Evolutionary conservation across 169 alveolate species (phyloP).

Genomic region (Eimeria falciformis): DNA sequence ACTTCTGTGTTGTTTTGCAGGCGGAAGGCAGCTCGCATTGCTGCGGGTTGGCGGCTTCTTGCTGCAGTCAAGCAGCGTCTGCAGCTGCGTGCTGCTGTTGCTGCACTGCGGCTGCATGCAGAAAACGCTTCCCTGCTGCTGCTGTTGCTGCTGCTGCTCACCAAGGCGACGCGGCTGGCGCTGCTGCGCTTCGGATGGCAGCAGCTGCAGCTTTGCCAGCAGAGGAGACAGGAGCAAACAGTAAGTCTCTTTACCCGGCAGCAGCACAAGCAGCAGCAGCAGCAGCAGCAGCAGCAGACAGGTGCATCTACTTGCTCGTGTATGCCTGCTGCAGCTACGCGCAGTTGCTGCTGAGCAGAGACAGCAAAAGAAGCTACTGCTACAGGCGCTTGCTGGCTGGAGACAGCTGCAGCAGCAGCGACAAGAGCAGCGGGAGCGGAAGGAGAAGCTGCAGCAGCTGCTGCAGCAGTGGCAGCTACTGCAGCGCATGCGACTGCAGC

Average conservation of each 20-base stretch:
- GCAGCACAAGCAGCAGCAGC: slow-evolving; percentile 38
- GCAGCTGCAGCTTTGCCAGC: slow-evolving; percentile 38
- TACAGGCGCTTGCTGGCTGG: slow-evolving; percentile 28
- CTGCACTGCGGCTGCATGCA: slow-evolving; percentile 61
- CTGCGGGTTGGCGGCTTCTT: slow-evolving; percentile 19
- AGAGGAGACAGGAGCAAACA: slow-evolving; percentile 38
- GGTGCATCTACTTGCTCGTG: background rate
- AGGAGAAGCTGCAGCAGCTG: slow-evolving; percentile 26
- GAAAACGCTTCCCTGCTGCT: slow-evolving; percentile 23
- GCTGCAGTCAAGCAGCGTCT: slow-evolving; percentile 48
- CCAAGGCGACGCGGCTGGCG: slow-evolving; percentile 24
- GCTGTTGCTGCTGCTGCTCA: slow-evolving; percentile 57
- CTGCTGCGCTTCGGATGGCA: slow-evolving; percentile 56
- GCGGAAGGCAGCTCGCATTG: slow-evolving; percentile 20
- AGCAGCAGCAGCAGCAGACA: slow-evolving; percentile 20
- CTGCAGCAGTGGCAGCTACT: slow-evolving; percentile 43
- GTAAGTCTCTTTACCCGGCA: background rate
- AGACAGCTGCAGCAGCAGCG: slow-evolving; percentile 21
- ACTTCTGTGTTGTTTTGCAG: background rate
- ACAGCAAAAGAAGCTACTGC: slow-evolving; percentile 13
- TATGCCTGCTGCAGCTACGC: slow-evolving; percentile 14
- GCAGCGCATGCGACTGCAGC: slow-evolving; percentile 35
- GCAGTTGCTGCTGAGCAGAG: background rate
- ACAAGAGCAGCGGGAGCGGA: slow-evolving; percentile 20
- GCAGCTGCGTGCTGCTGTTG: slow-evolving; percentile 61